Conservation (phyloP, 2,329 filamentous ascomycete genomes). For the Exserohilum rostratum region DNA sequence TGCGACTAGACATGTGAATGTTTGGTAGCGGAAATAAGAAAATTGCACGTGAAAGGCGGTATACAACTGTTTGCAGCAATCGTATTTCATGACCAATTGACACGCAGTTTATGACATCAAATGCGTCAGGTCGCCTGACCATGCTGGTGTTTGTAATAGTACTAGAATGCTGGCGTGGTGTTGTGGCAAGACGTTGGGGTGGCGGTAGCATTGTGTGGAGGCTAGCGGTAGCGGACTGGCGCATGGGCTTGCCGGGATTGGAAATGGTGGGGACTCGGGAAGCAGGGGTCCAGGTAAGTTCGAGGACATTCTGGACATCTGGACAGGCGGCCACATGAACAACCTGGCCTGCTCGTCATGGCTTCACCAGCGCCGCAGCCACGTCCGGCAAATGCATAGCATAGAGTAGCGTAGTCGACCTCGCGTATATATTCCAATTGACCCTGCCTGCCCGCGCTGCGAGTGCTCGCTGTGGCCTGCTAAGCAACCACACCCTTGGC, state of each 20-base stretch:
- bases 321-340: slow-evolving; percentile 19
- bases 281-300: slow-evolving; percentile 22
- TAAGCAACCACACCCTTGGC: not conserved
- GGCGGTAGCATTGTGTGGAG: slow-evolving; percentile 5
- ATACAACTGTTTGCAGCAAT: no score
- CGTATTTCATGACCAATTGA: no score
- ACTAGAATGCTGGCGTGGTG: not conserved
- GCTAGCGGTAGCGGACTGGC: slow-evolving; percentile 7
- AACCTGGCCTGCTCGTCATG: no score
- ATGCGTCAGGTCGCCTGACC: no score
- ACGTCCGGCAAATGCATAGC: not conserved
- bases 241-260: slow-evolving; percentile 4
- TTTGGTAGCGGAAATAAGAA: no score
- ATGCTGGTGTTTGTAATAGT: not conserved
- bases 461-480: slow-evolving; percentile 9
- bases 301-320: slow-evolving; percentile 24
- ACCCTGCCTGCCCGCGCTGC: slow-evolving; percentile 1
- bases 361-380: no score
- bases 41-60: no score
- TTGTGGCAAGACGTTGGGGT: not conserved
- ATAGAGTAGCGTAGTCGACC: not conserved
- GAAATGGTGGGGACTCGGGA: slow-evolving; percentile 11
- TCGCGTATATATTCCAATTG: slow-evolving; percentile 15
- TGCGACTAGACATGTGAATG: no score
- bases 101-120: not conserved